These are phyloP conservation scores for Raffaelea albimanens DNA, from an alignment of 2,329 filamentous ascomycete species.

Conservation along the genomic window DNA sequence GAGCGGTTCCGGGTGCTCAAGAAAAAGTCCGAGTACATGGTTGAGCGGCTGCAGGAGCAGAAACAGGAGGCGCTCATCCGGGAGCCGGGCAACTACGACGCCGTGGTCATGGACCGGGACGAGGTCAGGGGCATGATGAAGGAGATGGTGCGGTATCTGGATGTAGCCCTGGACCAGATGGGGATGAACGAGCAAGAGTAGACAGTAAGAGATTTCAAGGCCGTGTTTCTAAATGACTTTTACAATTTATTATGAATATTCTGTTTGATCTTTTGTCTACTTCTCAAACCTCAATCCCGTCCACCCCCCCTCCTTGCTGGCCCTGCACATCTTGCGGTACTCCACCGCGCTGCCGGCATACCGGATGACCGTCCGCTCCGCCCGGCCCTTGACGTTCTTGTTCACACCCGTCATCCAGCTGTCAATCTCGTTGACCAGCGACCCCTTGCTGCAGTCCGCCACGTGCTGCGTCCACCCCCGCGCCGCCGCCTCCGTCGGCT, in stretches of 20 bases:
- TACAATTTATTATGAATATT: too few relatives aligned
- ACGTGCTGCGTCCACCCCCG: constrained; percentile 39
- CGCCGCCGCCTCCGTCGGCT: constrained; percentile 29
- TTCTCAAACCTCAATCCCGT: too few relatives aligned
- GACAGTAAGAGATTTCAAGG: not conserved
- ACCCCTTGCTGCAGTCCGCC: constrained; percentile 30
- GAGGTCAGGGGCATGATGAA: not conserved
- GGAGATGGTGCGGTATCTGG: not conserved
- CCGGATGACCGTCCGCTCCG: constrained; percentile 33
- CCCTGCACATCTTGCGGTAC: constrained; percentile 28
- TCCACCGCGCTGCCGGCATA: constrained; percentile 35
- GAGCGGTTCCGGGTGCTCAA: not conserved
- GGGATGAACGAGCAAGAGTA: not conserved
- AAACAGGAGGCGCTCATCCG: not conserved
- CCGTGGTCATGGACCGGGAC: not conserved
- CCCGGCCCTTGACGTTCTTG: constrained; percentile 36
- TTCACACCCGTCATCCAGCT: constrained; percentile 49
- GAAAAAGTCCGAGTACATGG: not conserved
- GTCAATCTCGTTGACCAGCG: constrained; percentile 37
- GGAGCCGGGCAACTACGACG: not conserved
- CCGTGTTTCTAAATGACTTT: too few relatives aligned
- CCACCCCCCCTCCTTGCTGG: constrained; percentile 1
- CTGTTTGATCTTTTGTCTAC: too few relatives aligned
- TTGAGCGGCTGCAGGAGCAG: not conserved
- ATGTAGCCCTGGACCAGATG: not conserved